These are phyloP conservation scores for Leccinum obscurum DNA, from an alignment of 768 basidiomycete genomes.

Conservation along the genomic window DNA sequence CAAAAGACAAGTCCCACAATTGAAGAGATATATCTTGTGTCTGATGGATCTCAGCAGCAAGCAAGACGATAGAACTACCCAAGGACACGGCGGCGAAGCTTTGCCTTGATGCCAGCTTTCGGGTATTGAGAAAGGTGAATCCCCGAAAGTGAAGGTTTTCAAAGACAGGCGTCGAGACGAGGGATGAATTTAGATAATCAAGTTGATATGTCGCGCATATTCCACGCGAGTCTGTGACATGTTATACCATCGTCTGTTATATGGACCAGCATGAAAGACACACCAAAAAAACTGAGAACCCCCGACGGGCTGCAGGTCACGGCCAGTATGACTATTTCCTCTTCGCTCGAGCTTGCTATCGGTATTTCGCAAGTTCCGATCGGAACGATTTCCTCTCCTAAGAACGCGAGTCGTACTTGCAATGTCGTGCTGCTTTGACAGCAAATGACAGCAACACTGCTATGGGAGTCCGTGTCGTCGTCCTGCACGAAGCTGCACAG, in stretches of 20 bases:
- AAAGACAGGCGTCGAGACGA: slow-evolving; percentile 23
- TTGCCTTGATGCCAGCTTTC: slow-evolving; percentile 11
- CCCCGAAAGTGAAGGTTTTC: slow-evolving; percentile 25
- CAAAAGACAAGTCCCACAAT: slow-evolving; percentile 71
- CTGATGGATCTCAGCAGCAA: slow-evolving; percentile 42
- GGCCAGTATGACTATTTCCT: slow-evolving; percentile 5
- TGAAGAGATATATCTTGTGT: slow-evolving; percentile 50
- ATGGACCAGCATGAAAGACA: slow-evolving; percentile 15
- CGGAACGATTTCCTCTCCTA: slow-evolving; percentile 21
- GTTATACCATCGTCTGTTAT: neutral
- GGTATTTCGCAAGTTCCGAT: slow-evolving; percentile 24
- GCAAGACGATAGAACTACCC: slow-evolving; percentile 57
- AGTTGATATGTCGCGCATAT: slow-evolving; percentile 42
- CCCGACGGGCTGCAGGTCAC: slow-evolving; percentile 45
- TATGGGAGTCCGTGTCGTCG: slow-evolving; percentile 7
- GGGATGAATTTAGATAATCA: slow-evolving; percentile 25
- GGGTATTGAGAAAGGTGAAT: slow-evolving; percentile 12
- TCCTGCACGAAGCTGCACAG: slow-evolving; percentile 31
- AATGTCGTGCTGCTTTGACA: slow-evolving; percentile 20
- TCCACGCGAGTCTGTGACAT: slow-evolving; percentile 42
- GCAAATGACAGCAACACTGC: slow-evolving; percentile 23
- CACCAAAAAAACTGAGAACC: slow-evolving; percentile 51
- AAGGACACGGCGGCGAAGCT: slow-evolving; percentile 47
- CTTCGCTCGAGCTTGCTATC: slow-evolving; percentile 9
- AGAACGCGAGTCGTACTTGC: slow-evolving; percentile 22